phyloP scores from a whole-genome alignment of 75 land plant genomes.

The Ceratopteris richardii region DNA sequence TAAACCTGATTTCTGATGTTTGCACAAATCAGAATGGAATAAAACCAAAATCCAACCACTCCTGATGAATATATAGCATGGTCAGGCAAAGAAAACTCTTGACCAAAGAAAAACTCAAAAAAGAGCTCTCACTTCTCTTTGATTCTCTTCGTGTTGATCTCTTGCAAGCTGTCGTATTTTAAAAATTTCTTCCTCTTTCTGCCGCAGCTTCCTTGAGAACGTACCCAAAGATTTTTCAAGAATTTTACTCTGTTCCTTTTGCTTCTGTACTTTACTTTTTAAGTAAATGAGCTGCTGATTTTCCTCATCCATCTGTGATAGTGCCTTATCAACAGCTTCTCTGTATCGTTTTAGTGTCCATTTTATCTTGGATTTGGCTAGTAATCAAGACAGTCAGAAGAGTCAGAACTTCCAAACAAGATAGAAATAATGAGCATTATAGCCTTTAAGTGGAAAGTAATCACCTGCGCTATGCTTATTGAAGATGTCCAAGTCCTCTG shows the following conservation, averaged over 20 bases:
- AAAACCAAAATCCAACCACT: too few species aligned
- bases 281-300: constrained; percentile 40
- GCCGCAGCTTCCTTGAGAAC: constrained; percentile 36
- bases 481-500: constrained; percentile 67
- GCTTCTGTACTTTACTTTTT: constrained; percentile 37
- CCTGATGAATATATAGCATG: too few species aligned
- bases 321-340: constrained; percentile 52
- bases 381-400: background rate
- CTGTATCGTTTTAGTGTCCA: constrained; percentile 59
- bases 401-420: background rate
- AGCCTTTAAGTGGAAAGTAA: background rate
- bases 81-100: too few species aligned
- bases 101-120: too few species aligned
- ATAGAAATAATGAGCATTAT: background rate
- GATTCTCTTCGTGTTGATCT: constrained; percentile 45
- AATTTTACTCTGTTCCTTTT: constrained; percentile 32
- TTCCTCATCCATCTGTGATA: constrained; percentile 72
- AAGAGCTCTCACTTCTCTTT: constrained; percentile 39
- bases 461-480: constrained; percentile 73
- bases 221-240: constrained; percentile 38
- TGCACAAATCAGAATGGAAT: too few species aligned
- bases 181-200: constrained; percentile 40
- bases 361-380: constrained; percentile 64
- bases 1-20: too few species aligned
- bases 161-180: constrained; percentile 41